Percentiles rank a stretch among this genome's conserved stretches.
Conservation (phyloP, 768 basidiomycete species). For the Termitomyces titanicus region DNA sequence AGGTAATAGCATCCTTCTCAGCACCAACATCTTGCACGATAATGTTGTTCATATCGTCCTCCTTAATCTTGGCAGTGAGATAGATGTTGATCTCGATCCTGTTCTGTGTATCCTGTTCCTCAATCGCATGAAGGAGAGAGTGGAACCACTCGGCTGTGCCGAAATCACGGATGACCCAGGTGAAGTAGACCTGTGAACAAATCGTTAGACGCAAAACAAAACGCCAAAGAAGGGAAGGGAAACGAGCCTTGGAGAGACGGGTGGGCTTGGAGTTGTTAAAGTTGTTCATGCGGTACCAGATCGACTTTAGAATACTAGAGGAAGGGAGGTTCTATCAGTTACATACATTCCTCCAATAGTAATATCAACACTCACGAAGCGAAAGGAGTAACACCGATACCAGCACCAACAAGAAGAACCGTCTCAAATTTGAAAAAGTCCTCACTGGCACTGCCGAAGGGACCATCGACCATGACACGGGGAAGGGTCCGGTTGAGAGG, state of each 20-base stretch:
- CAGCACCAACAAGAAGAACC: constrained; percentile 85
- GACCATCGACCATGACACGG: constrained; percentile 94
- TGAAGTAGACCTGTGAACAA: constrained; percentile 66
- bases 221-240: background rate
- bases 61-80: constrained; percentile 86
- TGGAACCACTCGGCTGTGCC: constrained; percentile 93
- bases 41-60: constrained; percentile 93
- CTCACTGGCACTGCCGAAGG: constrained; percentile 90
- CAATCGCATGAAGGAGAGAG: constrained; percentile 87
- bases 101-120: constrained; percentile 85
- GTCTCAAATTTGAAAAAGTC: constrained; percentile 91
- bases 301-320: constrained; percentile 74
- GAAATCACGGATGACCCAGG: constrained; percentile 95
- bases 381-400: constrained; percentile 96
- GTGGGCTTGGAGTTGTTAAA: constrained; percentile 72
- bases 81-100: constrained; percentile 94
- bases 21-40: constrained; percentile 91
- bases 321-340: background rate
- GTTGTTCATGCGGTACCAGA: constrained; percentile 97
- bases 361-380: constrained; percentile 64
- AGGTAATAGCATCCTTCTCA: constrained; percentile 88
- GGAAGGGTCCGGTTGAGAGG: constrained; percentile 75
- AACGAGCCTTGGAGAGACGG: constrained; percentile 70
- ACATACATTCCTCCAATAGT: background rate
- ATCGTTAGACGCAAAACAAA: too few species aligned